Conservation (phyloP, 208 protist species). For the Tetramitus jugosus region DNA sequence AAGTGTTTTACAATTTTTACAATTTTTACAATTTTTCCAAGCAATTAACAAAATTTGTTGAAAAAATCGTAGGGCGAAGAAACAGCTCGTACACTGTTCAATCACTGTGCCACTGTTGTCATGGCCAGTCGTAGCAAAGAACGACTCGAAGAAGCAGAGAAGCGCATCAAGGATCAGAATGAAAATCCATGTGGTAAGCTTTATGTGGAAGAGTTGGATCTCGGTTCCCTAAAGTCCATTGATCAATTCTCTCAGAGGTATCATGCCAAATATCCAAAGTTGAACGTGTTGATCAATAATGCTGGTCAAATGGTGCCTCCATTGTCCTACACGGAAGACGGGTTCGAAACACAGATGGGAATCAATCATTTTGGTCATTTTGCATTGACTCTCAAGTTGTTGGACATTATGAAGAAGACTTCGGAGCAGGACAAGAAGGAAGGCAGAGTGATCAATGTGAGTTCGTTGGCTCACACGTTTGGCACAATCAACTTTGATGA, state of each 20-base stretch:
- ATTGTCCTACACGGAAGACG: not conserved
- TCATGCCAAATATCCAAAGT: not conserved
- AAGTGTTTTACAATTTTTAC: too few species aligned
- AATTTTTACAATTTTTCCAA: too few species aligned
- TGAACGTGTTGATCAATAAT: not conserved
- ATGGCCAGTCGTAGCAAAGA: too few species aligned
- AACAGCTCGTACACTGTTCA: too few species aligned
- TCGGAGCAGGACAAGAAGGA: too few species aligned
- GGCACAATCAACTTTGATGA: too few species aligned
- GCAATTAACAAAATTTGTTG: too few species aligned
- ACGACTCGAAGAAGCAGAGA: too few species aligned
- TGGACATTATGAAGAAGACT: not conserved
- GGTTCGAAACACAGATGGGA: not conserved
- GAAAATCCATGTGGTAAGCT: not conserved
- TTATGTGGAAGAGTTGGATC: not conserved
- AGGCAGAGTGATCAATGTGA: not conserved
- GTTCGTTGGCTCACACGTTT: not conserved
- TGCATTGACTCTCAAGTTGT: not conserved
- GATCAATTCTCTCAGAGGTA: not conserved
- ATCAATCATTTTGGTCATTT: constrained; percentile 14
- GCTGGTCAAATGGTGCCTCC: not conserved
- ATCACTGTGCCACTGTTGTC: too few species aligned
- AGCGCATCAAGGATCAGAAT: too few species aligned
- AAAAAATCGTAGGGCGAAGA: too few species aligned
- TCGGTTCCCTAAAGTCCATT: not conserved